phyloP scores from a whole-genome alignment of 2,329 filamentous ascomycete genomes.

The Penicillium sp. region DNA sequence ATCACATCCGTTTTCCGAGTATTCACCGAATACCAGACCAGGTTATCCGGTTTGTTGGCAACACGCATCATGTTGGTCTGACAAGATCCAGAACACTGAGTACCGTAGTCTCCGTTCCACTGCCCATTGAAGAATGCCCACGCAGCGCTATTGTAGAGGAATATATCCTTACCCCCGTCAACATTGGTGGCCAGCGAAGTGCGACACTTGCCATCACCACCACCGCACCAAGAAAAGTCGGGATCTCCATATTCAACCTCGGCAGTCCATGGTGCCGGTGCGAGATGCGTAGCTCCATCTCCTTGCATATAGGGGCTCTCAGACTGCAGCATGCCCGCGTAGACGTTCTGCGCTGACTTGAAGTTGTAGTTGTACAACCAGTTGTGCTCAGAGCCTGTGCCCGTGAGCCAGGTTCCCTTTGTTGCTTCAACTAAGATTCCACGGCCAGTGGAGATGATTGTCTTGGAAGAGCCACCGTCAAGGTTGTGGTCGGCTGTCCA shows the following conservation, averaged over 20 bases:
- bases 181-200: slow-evolving; percentile 38
- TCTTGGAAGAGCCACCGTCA: slow-evolving; percentile 36
- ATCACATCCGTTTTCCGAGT: slow-evolving; percentile 35
- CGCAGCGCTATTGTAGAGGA: slow-evolving; percentile 42
- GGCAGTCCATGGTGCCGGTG: slow-evolving; percentile 31
- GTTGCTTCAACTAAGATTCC: slow-evolving; percentile 45
- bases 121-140: slow-evolving; percentile 44
- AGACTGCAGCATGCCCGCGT: slow-evolving; percentile 38
- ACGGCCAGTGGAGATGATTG: slow-evolving; percentile 41
- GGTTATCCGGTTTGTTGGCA: slow-evolving; percentile 15
- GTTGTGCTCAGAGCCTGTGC: slow-evolving; percentile 51
- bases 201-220: slow-evolving; percentile 35
- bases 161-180: slow-evolving; percentile 32
- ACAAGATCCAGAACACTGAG: slow-evolving; percentile 25
- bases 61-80: slow-evolving; percentile 38
- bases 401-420: slow-evolving; percentile 49
- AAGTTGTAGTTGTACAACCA: slow-evolving; percentile 53
- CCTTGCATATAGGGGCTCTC: slow-evolving; percentile 39
- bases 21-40: slow-evolving; percentile 27
- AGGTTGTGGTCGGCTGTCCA: slow-evolving; percentile 55
- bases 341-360: slow-evolving; percentile 44
- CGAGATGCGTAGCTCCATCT: slow-evolving; percentile 30
- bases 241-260: slow-evolving; percentile 27
- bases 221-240: slow-evolving; percentile 29
- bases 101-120: slow-evolving; percentile 30